phyloP scores from a whole-genome alignment of 2,329 filamentous ascomycete genomes.

The Cercospora canescens region DNA sequence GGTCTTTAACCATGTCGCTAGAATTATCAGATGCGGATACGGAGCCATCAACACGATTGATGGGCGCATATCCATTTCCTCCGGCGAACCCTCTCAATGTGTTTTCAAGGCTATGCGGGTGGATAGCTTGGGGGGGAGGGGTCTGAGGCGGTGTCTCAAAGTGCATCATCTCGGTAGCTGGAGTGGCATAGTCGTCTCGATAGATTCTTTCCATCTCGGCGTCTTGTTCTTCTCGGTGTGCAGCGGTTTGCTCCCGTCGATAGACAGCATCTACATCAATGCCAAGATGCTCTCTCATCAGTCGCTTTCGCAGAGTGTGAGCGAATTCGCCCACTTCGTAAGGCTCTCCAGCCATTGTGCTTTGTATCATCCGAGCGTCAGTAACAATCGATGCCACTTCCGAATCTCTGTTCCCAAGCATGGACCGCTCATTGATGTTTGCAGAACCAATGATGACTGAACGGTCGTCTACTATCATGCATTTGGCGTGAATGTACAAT shows the following conservation, averaged over 20 bases:
- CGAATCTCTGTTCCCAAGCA: conserved; percentile 89
- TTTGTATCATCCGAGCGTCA: conserved; percentile 90
- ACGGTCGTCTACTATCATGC: conserved; percentile 92
- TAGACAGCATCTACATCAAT: conserved; percentile 85
- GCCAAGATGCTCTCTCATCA: conserved; percentile 97
- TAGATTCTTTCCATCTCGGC: conserved; percentile 51
- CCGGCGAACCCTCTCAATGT: conserved; percentile 17
- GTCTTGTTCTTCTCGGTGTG: conserved; percentile 57
- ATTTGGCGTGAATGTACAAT: conserved; percentile 96
- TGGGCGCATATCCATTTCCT: conserved; percentile 4
- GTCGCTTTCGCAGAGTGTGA: conserved; percentile 84
- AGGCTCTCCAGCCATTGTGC: conserved; percentile 84
- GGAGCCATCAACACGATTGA: conserved; percentile 21
- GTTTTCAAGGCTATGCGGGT: conserved; percentile 29
- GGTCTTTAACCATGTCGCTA: conserved; percentile 15
- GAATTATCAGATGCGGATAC: conserved; percentile 19
- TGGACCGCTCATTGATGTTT: conserved; percentile 97
- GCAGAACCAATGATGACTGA: conserved; percentile 93
- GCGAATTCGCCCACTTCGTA: conserved; percentile 92
- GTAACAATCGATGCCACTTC: conserved; percentile 88
- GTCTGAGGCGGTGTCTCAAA: conserved; percentile 36
- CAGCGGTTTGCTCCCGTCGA: conserved; percentile 33
- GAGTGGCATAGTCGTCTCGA: conserved; percentile 23
- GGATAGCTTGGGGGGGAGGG: conserved; percentile 29
- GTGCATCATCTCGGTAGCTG: not conserved